Percentiles rank a stretch among this genome's conserved stretches.
These are phyloP conservation scores for Hypomyces perniciosus DNA, from an alignment of 2,329 filamentous ascomycete species.

Conservation along the genomic window DNA sequence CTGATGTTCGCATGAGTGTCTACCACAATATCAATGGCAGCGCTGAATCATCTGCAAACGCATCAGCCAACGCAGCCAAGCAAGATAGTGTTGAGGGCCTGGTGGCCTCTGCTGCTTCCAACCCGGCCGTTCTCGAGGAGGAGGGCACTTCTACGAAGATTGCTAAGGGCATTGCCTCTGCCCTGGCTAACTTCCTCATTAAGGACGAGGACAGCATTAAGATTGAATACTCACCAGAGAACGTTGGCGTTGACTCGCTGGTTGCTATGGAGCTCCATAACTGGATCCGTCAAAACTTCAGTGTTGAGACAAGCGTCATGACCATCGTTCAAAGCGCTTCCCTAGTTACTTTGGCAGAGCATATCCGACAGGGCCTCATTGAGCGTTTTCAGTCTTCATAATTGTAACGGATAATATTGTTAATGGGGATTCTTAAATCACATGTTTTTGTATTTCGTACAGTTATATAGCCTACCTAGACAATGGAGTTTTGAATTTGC, in stretches of 20 bases:
- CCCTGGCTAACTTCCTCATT: constrained; percentile 12
- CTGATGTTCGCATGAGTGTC: constrained; percentile 15
- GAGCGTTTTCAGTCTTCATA: background rate
- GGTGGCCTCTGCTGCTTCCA: background rate
- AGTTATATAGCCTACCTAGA: too few relatives aligned
- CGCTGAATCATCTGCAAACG: background rate
- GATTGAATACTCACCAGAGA: constrained; percentile 4
- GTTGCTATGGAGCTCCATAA: constrained; percentile 20
- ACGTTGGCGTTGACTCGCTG: constrained; percentile 19
- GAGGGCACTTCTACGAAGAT: background rate
- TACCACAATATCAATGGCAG: constrained; percentile 7
- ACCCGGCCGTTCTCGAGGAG: background rate
- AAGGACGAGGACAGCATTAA: constrained; percentile 14
- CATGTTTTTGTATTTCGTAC: too few relatives aligned
- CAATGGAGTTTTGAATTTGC: too few relatives aligned
- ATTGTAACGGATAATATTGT: background rate
- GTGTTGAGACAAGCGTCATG: constrained; percentile 17
- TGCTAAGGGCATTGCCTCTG: background rate
- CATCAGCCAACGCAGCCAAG: background rate
- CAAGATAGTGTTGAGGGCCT: background rate
- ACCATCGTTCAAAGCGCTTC: constrained; percentile 14
- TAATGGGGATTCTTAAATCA: too few relatives aligned
- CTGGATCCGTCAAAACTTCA: constrained; percentile 17
- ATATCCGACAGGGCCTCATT: background rate
- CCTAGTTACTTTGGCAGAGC: background rate